Percentiles rank a stretch among this genome's conserved stretches.
Conservation (phyloP, 768 basidiomycete species). For the Mycena metata region DNA sequence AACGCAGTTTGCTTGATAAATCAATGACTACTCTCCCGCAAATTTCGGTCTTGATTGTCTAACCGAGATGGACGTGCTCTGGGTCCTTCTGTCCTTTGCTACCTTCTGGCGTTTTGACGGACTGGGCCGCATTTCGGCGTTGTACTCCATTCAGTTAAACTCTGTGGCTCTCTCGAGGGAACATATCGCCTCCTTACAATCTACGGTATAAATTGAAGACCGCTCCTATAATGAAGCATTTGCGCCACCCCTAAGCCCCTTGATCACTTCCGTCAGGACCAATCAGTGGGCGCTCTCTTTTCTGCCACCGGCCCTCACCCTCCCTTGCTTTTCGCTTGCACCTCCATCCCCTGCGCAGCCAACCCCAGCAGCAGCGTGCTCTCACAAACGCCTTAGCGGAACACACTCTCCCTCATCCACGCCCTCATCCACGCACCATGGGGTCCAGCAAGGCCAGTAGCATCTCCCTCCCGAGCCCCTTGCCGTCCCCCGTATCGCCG, state of each 20-base stretch:
- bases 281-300: background rate
- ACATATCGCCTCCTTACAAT: background rate
- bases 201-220: background rate
- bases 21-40: too few relatives aligned
- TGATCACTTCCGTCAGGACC: slow-evolving; percentile 18
- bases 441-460: slow-evolving; percentile 24
- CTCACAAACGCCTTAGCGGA: background rate
- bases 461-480: slow-evolving; percentile 12
- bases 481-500: slow-evolving; percentile 31
- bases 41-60: too few relatives aligned
- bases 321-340: background rate
- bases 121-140: too few relatives aligned
- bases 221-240: slow-evolving; percentile 5
- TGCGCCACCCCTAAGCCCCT: slow-evolving; percentile 6
- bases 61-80: too few relatives aligned
- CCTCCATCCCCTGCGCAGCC: background rate
- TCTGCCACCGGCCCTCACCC: background rate
- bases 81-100: too few relatives aligned
- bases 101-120: too few relatives aligned
- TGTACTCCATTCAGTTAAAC: slow-evolving; percentile 5
- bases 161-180: background rate
- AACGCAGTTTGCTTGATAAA: too few relatives aligned
- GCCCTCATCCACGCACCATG: background rate
- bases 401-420: background rate
- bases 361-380: background rate